Evolutionary conservation across 148 eudicot genomes (phyloP).

Genomic region (Selenicereus undatus): DNA sequence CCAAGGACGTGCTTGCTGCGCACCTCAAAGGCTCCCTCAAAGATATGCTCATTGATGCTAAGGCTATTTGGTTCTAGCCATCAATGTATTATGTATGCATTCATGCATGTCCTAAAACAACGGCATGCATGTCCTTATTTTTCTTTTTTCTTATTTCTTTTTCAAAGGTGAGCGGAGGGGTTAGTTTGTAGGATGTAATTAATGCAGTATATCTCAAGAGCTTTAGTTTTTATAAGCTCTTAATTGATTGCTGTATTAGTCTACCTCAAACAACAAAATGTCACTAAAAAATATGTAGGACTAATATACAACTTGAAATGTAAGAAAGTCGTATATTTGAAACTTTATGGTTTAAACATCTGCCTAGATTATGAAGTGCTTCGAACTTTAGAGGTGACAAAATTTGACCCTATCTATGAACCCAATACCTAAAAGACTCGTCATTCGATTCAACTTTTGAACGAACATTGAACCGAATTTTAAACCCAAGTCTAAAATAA

Average conservation of each 20-base stretch:
- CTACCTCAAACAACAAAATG: not conserved
- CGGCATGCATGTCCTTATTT: not conserved
- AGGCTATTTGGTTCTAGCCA: slow-evolving; percentile 35
- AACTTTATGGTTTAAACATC: no score
- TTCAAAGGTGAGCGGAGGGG: not conserved
- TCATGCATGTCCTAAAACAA: not conserved
- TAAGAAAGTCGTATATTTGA: not conserved
- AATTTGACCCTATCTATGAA: no score
- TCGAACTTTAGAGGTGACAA: no score
- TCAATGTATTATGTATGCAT: not conserved
- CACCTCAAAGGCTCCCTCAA: slow-evolving; percentile 34
- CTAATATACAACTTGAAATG: not conserved
- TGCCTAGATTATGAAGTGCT: no score
- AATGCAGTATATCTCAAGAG: not conserved
- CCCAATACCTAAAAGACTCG: no score
- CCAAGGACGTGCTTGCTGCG: slow-evolving; percentile 31
- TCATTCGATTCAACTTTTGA: no score
- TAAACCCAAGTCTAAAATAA: no score
- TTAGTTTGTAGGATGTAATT: no score
- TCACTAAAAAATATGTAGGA: not conserved
- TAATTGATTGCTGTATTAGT: slow-evolving; percentile 12
- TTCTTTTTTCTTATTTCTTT: not conserved
- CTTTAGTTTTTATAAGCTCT: slow-evolving; percentile 16
- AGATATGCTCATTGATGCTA: slow-evolving; percentile 32
- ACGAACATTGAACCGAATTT: no score